Conservation (phyloP, 306 rosid species). For the Sophora flavescens region DNA sequence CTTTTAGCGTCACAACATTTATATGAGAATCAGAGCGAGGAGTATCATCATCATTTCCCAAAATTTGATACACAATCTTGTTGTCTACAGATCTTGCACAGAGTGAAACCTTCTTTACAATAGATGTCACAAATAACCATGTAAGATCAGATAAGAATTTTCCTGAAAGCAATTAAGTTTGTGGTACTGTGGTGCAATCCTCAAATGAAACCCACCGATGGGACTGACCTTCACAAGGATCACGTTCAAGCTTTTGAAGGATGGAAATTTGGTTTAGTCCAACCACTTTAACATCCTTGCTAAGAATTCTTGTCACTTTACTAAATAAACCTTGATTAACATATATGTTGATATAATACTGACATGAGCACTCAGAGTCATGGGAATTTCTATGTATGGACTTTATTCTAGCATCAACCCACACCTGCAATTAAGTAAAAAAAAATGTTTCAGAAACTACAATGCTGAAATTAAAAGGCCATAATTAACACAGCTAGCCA, state of each 20-base stretch:
- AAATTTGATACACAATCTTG: conserved; percentile 77
- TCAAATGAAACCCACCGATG: conserved; percentile 79
- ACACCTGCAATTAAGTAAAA: conserved; percentile 55
- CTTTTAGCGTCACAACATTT: conserved; percentile 62
- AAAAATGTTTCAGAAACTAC: conserved; percentile 5
- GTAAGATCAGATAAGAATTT: conserved; percentile 73
- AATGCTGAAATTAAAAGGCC: not conserved
- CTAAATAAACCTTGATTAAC: conserved; percentile 81
- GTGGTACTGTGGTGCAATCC: conserved; percentile 61
- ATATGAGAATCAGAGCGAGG: conserved; percentile 40
- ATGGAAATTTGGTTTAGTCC: conserved; percentile 68
- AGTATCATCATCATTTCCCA: conserved; percentile 49
- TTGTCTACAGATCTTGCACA: conserved; percentile 67
- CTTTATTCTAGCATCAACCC: conserved; percentile 84
- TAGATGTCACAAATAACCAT: conserved; percentile 77
- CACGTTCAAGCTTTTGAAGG: conserved; percentile 70
- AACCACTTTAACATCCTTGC: conserved; percentile 59
- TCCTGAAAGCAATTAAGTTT: conserved; percentile 75
- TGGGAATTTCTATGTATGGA: conserved; percentile 82
- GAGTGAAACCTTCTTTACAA: conserved; percentile 64
- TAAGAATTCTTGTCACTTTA: conserved; percentile 65
- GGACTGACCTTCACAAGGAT: conserved; percentile 56
- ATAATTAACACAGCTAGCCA: not conserved
- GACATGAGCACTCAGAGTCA: conserved; percentile 71
- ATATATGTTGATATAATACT: conserved; percentile 73